phyloP scores from a whole-genome alignment of 176 grass and related monocot species.

The Bothriochloa decipiens region DNA sequence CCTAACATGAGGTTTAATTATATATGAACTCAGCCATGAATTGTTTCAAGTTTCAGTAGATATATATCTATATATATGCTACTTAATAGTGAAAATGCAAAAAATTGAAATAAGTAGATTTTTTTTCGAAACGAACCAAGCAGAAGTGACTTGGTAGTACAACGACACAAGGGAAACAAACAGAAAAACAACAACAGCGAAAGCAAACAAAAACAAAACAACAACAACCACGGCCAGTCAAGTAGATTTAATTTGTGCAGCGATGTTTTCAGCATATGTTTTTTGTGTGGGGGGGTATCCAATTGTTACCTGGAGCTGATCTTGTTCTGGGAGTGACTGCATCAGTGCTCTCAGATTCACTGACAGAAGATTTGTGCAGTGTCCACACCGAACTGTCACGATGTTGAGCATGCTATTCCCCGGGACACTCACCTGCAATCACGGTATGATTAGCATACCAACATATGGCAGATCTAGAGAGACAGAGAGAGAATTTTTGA shows the following conservation, averaged over 20 bases:
- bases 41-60: background rate
- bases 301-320: conserved; percentile 53
- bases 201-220: background rate
- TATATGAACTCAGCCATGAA: background rate
- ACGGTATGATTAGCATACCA: background rate
- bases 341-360: conserved; percentile 48
- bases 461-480: background rate
- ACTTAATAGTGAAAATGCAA: background rate
- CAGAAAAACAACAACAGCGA: background rate
- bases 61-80: background rate
- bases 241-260: background rate
- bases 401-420: conserved; percentile 61
- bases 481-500: background rate
- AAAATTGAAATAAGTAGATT: background rate
- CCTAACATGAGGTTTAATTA: background rate
- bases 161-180: background rate
- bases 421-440: conserved; percentile 62
- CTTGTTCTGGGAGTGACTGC: conserved; percentile 49
- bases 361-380: conserved; percentile 65
- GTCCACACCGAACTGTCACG: conserved; percentile 65
- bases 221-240: background rate
- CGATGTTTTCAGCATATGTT: background rate
- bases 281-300: background rate
- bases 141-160: background rate
- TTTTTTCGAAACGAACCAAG: background rate